Percentiles rank a stretch among this genome's conserved stretches.
These are phyloP conservation scores for Talaromyces sp. DNA, from an alignment of 2,329 filamentous ascomycete genomes.

Conservation along the genomic window DNA sequence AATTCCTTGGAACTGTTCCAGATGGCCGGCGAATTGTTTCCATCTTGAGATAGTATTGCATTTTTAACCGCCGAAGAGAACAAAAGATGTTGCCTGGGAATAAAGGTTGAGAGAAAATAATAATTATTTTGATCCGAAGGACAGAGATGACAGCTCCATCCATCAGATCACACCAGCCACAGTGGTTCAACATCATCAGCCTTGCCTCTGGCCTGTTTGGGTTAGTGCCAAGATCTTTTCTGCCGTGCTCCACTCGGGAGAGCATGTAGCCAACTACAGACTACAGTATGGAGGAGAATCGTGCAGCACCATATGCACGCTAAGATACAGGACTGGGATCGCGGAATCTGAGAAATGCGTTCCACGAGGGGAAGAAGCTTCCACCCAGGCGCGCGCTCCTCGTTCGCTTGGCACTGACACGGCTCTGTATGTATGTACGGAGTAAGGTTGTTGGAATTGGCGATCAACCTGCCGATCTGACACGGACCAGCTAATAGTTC, in stretches of 20 bases:
- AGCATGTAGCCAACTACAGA: not conserved
- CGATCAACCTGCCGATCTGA: conserved; percentile 22
- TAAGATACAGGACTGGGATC: conserved; percentile 4
- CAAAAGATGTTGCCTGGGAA: conserved; percentile 17
- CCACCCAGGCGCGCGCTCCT: conserved; percentile 1
- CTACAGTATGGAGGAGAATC: conserved; percentile 1
- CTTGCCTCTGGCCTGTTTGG: conserved; percentile 7
- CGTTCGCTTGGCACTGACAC: conserved; percentile 6
- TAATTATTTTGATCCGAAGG: not conserved
- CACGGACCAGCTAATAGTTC: conserved; percentile 22
- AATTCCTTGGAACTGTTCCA: not conserved
- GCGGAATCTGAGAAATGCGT: conserved; percentile 6
- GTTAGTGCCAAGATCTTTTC: not conserved
- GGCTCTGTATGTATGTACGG: too few relatives aligned
- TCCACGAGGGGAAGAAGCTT: conserved; percentile 20
- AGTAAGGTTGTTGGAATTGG: conserved; percentile 3
- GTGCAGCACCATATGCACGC: conserved; percentile 11
- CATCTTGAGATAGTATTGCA: not conserved
- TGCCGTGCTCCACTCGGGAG: conserved; percentile 1
- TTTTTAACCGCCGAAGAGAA: not conserved
- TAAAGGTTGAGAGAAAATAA: not conserved
- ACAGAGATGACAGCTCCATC: conserved; percentile 1
- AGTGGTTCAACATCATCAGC: conserved; percentile 13
- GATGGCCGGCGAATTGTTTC: not conserved
- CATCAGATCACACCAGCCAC: conserved; percentile 13